Evolutionary conservation across 768 basidiomycete species (phyloP).

Genomic region (Rubroboletus satanas): DNA sequence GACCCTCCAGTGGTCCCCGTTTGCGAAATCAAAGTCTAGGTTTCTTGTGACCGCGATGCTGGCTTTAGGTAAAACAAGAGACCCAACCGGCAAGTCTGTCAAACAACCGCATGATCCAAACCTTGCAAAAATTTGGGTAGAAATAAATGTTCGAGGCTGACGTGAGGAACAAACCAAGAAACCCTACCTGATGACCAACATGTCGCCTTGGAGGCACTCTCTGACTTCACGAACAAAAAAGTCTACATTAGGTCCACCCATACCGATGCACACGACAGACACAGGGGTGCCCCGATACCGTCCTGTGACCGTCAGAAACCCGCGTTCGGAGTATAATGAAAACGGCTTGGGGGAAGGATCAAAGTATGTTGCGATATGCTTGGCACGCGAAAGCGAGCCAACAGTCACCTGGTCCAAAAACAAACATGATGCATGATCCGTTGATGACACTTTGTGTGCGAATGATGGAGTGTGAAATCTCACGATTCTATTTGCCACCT

Average conservation of each 20-base stretch:
- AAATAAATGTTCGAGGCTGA: not conserved
- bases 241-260: constrained; percentile 81
- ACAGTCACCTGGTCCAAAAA: constrained; percentile 56
- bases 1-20: constrained; percentile 34
- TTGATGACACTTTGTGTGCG: not conserved
- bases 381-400: constrained; percentile 66
- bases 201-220: constrained; percentile 64
- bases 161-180: not conserved
- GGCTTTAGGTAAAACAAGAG: constrained; percentile 66
- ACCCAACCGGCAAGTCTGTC: constrained; percentile 65
- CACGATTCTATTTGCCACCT: constrained; percentile 80
- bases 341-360: constrained; percentile 61
- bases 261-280: constrained; percentile 76
- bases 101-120: constrained; percentile 81
- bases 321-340: constrained; percentile 64
- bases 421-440: not conserved
- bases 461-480: constrained; percentile 15
- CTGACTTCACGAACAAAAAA: constrained; percentile 81
- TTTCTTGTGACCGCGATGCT: constrained; percentile 70
- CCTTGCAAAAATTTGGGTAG: constrained; percentile 34
- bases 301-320: constrained; percentile 72
- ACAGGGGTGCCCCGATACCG: constrained; percentile 59
- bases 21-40: constrained; percentile 69
- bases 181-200: constrained; percentile 47
- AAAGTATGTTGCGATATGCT: constrained; percentile 52